A percentile compares a stretch with the other conserved stretches of the same genome.
These are phyloP conservation scores for Fusarium caatingaense DNA, from an alignment of 2,329 filamentous ascomycete genomes.

Conservation along the genomic window DNA sequence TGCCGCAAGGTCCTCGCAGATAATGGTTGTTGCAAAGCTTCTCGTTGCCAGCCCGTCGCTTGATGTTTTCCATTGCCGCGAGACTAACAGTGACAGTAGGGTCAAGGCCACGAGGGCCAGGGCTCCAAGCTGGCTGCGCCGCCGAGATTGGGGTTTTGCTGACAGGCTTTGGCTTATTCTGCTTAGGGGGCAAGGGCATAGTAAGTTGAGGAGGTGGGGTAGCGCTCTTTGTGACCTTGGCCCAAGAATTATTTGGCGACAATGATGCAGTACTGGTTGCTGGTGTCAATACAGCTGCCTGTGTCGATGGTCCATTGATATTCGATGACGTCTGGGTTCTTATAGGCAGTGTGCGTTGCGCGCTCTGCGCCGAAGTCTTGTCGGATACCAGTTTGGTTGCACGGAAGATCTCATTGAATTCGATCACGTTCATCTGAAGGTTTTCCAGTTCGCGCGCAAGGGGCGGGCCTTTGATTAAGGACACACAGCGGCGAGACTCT, in stretches of 20 bases:
- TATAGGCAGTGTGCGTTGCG: constrained; percentile 2
- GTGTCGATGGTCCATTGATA: constrained; percentile 15
- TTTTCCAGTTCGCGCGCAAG: constrained; percentile 61
- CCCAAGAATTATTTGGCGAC: constrained; percentile 45
- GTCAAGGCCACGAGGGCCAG: constrained; percentile 66
- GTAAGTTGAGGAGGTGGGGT: constrained; percentile 55
- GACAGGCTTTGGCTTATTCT: constrained; percentile 38
- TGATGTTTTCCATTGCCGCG: constrained; percentile 63
- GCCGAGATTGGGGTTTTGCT: constrained; percentile 33
- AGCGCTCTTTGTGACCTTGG: constrained; percentile 55
- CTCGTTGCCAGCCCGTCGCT: constrained; percentile 64
- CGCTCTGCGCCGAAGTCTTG: constrained; percentile 31
- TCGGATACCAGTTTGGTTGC: constrained; percentile 61
- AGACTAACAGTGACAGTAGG: constrained; percentile 61
- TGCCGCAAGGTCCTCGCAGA: constrained; percentile 67
- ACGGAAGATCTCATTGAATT: constrained; percentile 64
- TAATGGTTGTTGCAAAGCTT: constrained; percentile 74
- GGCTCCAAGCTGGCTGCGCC: constrained; percentile 59
- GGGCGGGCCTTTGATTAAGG: constrained; percentile 65
- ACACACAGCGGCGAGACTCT: constrained; percentile 57
- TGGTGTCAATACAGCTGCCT: constrained; percentile 38
- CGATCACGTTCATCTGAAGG: constrained; percentile 60
- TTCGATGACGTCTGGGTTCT: constrained; percentile 19
- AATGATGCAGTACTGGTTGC: constrained; percentile 43
- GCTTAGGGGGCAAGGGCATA: constrained; percentile 54